Conservation (phyloP, 805 yeast species). For the Lipomyces lipofer region DNA sequence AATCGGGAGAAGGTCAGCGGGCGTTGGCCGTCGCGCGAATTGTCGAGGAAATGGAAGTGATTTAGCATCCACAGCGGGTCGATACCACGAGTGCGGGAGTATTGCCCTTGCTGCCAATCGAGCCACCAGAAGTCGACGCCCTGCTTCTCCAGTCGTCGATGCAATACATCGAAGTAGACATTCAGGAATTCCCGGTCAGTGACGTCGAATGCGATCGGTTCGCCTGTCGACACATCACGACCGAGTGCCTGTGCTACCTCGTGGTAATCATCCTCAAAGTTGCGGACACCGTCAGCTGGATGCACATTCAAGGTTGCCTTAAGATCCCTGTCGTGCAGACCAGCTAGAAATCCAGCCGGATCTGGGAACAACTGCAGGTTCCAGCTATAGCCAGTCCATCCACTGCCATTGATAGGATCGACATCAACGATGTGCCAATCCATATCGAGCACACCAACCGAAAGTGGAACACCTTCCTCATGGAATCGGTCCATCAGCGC, state of each 20-base stretch:
- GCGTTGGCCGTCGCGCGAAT: no score
- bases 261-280: background rate
- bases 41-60: no score
- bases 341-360: background rate
- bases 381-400: background rate
- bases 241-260: background rate
- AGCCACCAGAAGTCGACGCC: background rate
- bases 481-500: background rate
- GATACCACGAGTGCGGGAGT: background rate
- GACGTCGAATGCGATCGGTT: background rate
- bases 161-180: background rate
- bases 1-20: background rate
- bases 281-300: background rate
- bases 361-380: background rate
- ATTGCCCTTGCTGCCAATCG: background rate
- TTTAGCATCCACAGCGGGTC: background rate
- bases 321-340: background rate
- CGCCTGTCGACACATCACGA: background rate
- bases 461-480: background rate
- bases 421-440: background rate
- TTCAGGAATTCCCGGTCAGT: background rate
- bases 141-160: background rate
- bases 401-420: background rate
- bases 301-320: background rate
- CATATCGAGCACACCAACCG: background rate